These are phyloP conservation scores for Aspergillus jensenii DNA, from an alignment of 2,329 filamentous ascomycete species.

Conservation along the genomic window DNA sequence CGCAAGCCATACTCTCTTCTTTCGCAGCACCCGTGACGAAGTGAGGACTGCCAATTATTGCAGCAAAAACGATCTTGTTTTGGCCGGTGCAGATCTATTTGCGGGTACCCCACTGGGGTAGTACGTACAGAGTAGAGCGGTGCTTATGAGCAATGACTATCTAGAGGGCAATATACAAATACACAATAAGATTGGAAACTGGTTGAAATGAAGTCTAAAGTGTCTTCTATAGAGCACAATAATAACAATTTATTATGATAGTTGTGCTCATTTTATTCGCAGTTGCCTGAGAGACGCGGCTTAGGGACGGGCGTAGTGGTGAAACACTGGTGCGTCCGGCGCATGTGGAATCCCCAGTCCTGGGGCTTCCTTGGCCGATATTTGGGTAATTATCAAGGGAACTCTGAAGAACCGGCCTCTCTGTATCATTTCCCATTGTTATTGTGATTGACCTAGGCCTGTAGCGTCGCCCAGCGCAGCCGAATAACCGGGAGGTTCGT, in stretches of 20 bases:
- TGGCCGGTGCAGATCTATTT: not conserved
- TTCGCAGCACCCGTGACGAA: not conserved
- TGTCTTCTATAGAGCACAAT: conserved; percentile 2
- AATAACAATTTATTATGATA: not conserved
- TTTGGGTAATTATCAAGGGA: conserved; percentile 2
- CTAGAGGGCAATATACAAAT: conserved; percentile 3
- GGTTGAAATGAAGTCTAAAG: not conserved
- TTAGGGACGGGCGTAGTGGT: conserved; percentile 10
- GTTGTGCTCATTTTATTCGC: not conserved
- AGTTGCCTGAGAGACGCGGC: conserved; percentile 21
- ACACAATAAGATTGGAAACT: not conserved
- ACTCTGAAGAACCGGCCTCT: not conserved
- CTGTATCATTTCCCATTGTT: not conserved
- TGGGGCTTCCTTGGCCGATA: conserved; percentile 5
- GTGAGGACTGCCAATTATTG: not conserved
- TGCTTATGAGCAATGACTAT: not conserved
- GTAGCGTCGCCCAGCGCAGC: conserved; percentile 2
- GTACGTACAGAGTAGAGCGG: not conserved
- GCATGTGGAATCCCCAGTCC: conserved; percentile 15
- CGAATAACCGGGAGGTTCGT: conserved; percentile 4
- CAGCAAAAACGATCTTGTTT: not conserved
- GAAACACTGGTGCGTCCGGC: conserved; percentile 26
- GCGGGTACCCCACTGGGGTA: not conserved
- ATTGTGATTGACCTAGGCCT: not conserved
- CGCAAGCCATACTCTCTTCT: not conserved